Base-by-base conservation (phyloP, 345 rosid species). In the Ceriops tagal region DNA sequence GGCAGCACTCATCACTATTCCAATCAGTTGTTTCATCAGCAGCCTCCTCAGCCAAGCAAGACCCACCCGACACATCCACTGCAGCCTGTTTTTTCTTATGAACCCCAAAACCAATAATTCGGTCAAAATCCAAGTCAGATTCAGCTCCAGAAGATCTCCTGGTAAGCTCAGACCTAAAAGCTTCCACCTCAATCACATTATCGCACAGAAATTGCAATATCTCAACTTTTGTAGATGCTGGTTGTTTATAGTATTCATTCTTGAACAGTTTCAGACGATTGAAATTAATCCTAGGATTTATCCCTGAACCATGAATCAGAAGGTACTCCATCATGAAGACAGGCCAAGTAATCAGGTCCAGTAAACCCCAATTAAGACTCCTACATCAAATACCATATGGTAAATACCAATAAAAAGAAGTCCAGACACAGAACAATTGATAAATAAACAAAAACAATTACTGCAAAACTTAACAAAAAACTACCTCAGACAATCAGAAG, bases 1-100 rank as follows among this genome's bases (percentile, higher is more conserved):
- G 85, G 79, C 85, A 84, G 77, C 97, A 95, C 73, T 95, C 96
- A 65, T 95, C 97, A 73, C 86, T 88, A 78, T 95, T 95, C 93
- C 89, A 74, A 80, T 92, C 97, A 70, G 68, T 62, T 24, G 82
- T 77, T 32, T 80, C 81, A 74, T 88, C 93, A 71, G 55, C 74
- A 60, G 75, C 75, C 71, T 87, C 96, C 69, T 81, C 88, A 27
- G 86, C 73, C 63, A 83, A 75, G 79, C 83, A 74, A 51, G 80
- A 82, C 68, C 76, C 82, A 80, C 79, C 84, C 5, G 84, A 69
- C 28, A 81, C 69, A 67, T 83, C 89, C 82, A 71, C 73, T 47
- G 53, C 67, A 69, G 65, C 58, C 77, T 80, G 81, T 75, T 84
- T 87, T 82, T 82, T 88, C 83, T 82, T 89, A 72, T 67, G 74